Conservation (phyloP, 495 filamentous ascomycete genomes). For the Neurospora sp. region DNA sequence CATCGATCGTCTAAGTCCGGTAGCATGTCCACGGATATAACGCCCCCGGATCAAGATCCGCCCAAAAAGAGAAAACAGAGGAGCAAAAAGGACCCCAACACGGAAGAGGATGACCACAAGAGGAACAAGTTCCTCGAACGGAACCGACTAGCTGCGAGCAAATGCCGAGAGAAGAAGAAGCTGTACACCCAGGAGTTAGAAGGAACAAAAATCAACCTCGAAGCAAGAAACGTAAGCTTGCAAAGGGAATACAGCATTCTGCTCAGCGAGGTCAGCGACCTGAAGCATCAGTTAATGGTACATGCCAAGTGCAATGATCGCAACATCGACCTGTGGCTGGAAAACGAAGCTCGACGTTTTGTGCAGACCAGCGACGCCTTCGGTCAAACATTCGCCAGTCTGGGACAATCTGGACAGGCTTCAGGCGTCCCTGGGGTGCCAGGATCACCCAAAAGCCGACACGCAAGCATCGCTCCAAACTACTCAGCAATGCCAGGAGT, state of each 20-base stretch:
- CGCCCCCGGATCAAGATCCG: conserved; percentile 13
- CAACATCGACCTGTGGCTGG: conserved; percentile 38
- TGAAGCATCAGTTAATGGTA: conserved; percentile 49
- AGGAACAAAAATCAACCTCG: conserved; percentile 30
- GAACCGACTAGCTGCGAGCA: conserved; percentile 76
- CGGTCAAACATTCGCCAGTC: conserved; percentile 18
- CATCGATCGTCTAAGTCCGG: conserved; percentile 13
- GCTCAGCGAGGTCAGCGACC: conserved; percentile 36
- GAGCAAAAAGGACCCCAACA: conserved; percentile 4
- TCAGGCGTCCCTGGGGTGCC: background rate
- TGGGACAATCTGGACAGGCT: conserved; percentile 2
- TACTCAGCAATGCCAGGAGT: conserved; percentile 10
- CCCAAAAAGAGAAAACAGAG: conserved; percentile 11
- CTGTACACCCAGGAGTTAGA: conserved; percentile 56
- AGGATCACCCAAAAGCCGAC: conserved; percentile 12
- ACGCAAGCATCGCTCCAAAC: conserved; percentile 13
- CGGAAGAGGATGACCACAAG: conserved; percentile 19
- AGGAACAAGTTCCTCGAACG: conserved; percentile 56
- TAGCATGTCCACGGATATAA: conserved; percentile 16
- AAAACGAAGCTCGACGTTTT: conserved; percentile 32
- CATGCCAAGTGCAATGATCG: conserved; percentile 50
- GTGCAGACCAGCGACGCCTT: conserved; percentile 27
- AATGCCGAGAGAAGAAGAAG: conserved; percentile 84
- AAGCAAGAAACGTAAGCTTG: conserved; percentile 25
- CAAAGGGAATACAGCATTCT: conserved; percentile 31